These are phyloP conservation scores for Saccharomycopsis vini DNA, from an alignment of 805 yeast genomes.

Conservation along the genomic window DNA sequence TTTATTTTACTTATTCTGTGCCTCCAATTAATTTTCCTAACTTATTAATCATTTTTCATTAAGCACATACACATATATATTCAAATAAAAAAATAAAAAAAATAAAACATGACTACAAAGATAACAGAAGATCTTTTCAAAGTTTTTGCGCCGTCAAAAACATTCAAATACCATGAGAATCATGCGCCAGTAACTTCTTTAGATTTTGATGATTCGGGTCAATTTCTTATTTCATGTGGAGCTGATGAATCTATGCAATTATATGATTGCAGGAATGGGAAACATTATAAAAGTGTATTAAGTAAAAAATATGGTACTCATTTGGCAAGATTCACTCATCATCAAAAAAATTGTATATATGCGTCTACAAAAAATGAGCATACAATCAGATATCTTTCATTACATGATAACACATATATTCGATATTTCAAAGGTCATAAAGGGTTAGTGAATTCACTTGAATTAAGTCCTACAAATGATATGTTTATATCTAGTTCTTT, in stretches of 20 bases:
- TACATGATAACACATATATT: constrained; percentile 69
- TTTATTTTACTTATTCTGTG: no score
- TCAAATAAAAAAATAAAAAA: neutral
- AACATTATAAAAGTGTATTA: constrained; percentile 55
- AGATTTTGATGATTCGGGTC: constrained; percentile 80
- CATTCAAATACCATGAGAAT: constrained; percentile 38
- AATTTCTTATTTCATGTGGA: constrained; percentile 64
- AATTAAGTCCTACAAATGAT: constrained; percentile 63
- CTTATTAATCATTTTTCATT: no score
- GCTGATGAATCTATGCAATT: constrained; percentile 77
- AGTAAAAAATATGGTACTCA: constrained; percentile 92
- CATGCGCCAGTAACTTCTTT: constrained; percentile 55
- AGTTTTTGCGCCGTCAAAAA: constrained; percentile 35
- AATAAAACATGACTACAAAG: constrained; percentile 6
- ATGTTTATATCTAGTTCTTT: constrained; percentile 56
- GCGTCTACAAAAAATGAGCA: constrained; percentile 79
- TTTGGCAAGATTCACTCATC: constrained; percentile 74
- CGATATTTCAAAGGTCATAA: constrained; percentile 87
- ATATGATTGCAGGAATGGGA: constrained; percentile 66
- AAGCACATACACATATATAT: neutral
- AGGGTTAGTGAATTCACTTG: constrained; percentile 61
- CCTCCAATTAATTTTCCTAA: no score
- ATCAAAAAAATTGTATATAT: constrained; percentile 61
- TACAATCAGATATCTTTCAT: constrained; percentile 63
- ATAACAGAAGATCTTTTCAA: constrained; percentile 24